phyloP scores from a whole-genome alignment of 495 filamentous ascomycete genomes.

The Penicillium lagena region DNA sequence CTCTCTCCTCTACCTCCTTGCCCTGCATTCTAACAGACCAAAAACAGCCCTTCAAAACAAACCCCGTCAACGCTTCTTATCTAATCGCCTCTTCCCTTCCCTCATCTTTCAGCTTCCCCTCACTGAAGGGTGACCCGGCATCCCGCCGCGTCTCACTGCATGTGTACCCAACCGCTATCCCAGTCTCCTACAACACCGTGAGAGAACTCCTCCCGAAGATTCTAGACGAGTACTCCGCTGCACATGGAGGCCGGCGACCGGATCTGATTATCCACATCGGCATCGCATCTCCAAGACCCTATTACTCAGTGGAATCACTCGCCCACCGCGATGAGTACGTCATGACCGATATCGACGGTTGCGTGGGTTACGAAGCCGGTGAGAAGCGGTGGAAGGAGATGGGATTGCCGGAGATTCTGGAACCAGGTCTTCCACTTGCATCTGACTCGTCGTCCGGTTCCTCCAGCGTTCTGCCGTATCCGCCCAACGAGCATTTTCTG shows the following conservation, averaged over 20 bases:
- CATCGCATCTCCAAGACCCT: slow-evolving; percentile 63
- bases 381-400: slow-evolving; percentile 41
- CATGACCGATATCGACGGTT: slow-evolving; percentile 60
- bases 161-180: slow-evolving; percentile 59
- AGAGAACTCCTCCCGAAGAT: slow-evolving; percentile 54
- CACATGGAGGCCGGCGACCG: slow-evolving; percentile 38
- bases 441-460: neutral
- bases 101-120: slow-evolving; percentile 21
- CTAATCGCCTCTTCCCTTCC: slow-evolving; percentile 55
- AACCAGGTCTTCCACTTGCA: slow-evolving; percentile 17
- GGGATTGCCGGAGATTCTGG: slow-evolving; percentile 28
- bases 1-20: slow-evolving; percentile 6
- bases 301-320: slow-evolving; percentile 63
- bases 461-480: slow-evolving; percentile 10
- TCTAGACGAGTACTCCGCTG: slow-evolving; percentile 28
- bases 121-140: slow-evolving; percentile 3
- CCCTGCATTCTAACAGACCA: slow-evolving; percentile 1
- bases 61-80: slow-evolving; percentile 65
- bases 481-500: slow-evolving; percentile 29
- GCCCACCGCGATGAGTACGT: slow-evolving; percentile 73
- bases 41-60: slow-evolving; percentile 58
- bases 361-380: slow-evolving; percentile 45
- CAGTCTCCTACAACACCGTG: slow-evolving; percentile 63
- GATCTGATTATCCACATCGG: slow-evolving; percentile 75
- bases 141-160: slow-evolving; percentile 56